Conservation (phyloP, 169 alveolate species). For the Eimeria mitis region DNA sequence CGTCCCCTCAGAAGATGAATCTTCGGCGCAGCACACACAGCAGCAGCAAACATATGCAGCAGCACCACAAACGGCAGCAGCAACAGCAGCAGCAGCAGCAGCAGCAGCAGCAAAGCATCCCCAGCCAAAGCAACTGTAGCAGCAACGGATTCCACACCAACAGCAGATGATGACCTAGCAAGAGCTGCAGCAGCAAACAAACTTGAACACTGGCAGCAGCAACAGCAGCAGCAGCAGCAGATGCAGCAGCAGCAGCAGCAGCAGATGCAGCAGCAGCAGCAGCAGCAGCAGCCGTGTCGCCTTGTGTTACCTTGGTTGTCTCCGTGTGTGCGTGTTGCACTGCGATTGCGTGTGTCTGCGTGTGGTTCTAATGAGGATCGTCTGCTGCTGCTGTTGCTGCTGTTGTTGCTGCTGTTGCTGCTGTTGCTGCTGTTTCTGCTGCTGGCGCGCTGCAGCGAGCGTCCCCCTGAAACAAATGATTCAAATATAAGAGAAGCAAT, state of each 20-base stretch:
- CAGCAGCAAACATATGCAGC: constrained; percentile 3
- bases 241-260: constrained; percentile 7
- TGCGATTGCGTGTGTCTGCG: not conserved
- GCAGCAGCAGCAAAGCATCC: not conserved
- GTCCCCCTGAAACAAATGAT: not conserved
- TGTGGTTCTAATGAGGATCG: not conserved
- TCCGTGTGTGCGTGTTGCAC: not conserved
- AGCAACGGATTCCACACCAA: not conserved
- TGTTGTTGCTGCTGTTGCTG: constrained; percentile 81
- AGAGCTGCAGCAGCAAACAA: too few species aligned
- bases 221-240: not conserved
- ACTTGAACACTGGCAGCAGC: not conserved
- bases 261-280: constrained; percentile 2
- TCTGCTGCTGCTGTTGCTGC: constrained; percentile 61
- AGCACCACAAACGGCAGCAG: not conserved
- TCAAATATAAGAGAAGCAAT: constrained; percentile 16
- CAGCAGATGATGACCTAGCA: not conserved
- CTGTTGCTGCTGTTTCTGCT: constrained; percentile 63
- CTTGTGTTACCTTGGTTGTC: not conserved
- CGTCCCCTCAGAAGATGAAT: constrained; percentile 18
- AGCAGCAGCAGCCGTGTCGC: too few species aligned
- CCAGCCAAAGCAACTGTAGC: not conserved
- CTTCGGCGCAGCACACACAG: not conserved
- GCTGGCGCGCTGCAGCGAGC: constrained; percentile 2
- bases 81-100: not conserved